Conservation (phyloP, 805 yeast genomes). For the Kuraishia capsulata region DNA sequence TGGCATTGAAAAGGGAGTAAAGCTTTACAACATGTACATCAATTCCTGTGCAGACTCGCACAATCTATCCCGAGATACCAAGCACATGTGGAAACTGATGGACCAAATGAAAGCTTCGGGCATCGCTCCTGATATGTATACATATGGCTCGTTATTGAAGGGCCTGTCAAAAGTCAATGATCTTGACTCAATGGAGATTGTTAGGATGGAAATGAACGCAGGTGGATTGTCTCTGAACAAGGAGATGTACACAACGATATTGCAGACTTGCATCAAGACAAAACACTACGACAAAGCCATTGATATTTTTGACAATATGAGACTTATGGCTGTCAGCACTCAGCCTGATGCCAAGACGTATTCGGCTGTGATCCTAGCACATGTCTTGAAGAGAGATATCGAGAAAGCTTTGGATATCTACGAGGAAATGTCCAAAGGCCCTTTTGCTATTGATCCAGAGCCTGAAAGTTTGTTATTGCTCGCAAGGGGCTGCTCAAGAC, state of each 20-base stretch:
- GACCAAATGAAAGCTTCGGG: slow-evolving; percentile 16
- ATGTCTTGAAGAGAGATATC: slow-evolving; percentile 51
- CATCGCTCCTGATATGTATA: slow-evolving; percentile 23
- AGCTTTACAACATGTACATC: slow-evolving; percentile 28
- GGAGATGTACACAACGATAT: slow-evolving; percentile 42
- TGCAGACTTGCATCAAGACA: slow-evolving; percentile 51
- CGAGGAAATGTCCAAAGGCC: slow-evolving; percentile 48
- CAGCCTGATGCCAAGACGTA: slow-evolving; percentile 65
- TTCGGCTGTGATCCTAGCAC: slow-evolving; percentile 59
- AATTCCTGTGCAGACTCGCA: slow-evolving; percentile 13
- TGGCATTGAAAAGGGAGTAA: slow-evolving; percentile 18
- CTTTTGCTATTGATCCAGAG: slow-evolving; percentile 27
- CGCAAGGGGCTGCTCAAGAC: slow-evolving; percentile 59
- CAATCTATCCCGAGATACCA: slow-evolving; percentile 9
- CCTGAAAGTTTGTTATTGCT: slow-evolving; percentile 41
- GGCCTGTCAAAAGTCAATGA: slow-evolving; percentile 33
- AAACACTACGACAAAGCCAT: slow-evolving; percentile 51
- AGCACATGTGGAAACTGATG: slow-evolving; percentile 23
- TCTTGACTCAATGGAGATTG: slow-evolving; percentile 27
- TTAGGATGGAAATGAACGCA: slow-evolving; percentile 27
- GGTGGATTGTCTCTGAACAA: slow-evolving; percentile 32
- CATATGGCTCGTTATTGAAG: slow-evolving; percentile 35
- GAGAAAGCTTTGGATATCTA: slow-evolving; percentile 72
- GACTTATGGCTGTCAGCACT: slow-evolving; percentile 57
- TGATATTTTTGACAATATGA: slow-evolving; percentile 76